These are phyloP conservation scores for Trichoderma koningii DNA, from an alignment of 2,329 filamentous ascomycete species.

Conservation along the genomic window DNA sequence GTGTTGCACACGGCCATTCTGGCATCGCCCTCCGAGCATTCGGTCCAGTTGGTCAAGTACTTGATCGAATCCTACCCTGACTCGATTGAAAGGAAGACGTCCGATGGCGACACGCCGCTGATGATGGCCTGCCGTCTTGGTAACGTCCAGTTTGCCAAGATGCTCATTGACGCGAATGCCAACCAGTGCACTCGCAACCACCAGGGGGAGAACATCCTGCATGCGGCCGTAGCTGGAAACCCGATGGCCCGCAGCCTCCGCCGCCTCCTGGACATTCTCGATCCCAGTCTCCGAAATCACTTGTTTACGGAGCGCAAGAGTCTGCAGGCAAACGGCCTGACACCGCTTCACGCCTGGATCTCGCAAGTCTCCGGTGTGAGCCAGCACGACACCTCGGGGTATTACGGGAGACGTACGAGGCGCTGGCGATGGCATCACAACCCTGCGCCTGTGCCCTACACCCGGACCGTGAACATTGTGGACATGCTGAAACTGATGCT, in stretches of 20 bases:
- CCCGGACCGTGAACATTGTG: constrained; percentile 38
- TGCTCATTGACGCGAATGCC: constrained; percentile 68
- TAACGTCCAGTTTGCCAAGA: constrained; percentile 56
- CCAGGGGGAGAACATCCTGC: constrained; percentile 67
- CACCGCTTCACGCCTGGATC: constrained; percentile 67
- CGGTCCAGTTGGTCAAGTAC: constrained; percentile 63
- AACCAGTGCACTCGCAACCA: constrained; percentile 67
- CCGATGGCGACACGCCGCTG: constrained; percentile 65
- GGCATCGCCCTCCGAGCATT: constrained; percentile 43
- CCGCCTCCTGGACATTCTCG: constrained; percentile 59
- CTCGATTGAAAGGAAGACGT: constrained; percentile 62
- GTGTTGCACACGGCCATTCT: constrained; percentile 68
- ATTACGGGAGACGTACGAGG: constrained; percentile 14
- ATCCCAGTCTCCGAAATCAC: constrained; percentile 55
- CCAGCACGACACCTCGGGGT: not conserved
- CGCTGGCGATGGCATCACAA: constrained; percentile 27
- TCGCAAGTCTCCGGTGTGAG: constrained; percentile 34
- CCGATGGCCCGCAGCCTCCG: constrained; percentile 44
- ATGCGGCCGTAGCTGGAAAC: constrained; percentile 50
- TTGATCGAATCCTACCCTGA: constrained; percentile 62
- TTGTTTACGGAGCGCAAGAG: constrained; percentile 62
- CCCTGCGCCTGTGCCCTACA: constrained; percentile 31
- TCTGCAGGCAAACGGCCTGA: constrained; percentile 54
- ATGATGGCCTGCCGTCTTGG: constrained; percentile 64
- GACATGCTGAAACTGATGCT: constrained; percentile 54